Conservation (phyloP, 108 stramenopile species). For the Pinguiococcus pyrenoidosus region DNA sequence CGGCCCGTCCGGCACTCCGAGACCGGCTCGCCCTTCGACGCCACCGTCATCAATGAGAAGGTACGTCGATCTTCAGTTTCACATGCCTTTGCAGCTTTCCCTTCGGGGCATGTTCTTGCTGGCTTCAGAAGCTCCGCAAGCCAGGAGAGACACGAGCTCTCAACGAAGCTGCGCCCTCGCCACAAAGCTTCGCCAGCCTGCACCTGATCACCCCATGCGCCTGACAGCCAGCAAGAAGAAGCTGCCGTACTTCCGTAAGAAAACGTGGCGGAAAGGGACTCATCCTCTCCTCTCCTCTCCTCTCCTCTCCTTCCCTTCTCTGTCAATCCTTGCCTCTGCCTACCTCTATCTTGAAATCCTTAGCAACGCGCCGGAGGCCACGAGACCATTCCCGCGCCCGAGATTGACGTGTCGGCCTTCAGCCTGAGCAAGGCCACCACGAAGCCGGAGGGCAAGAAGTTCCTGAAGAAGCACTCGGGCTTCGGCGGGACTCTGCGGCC, state of each 20-base stretch:
- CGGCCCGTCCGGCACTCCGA: too few relatives aligned
- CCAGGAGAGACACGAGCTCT: not conserved
- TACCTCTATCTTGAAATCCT: not conserved
- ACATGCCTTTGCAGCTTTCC: not conserved
- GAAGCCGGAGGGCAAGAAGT: constrained; percentile 35
- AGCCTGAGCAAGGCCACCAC: constrained; percentile 44
- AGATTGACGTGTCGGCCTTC: constrained; percentile 51
- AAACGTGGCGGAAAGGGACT: too few relatives aligned
- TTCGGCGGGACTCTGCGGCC: constrained; percentile 42
- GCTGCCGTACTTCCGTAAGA: too few relatives aligned
- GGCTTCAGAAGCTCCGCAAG: not conserved
- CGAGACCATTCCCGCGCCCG: constrained; percentile 42
- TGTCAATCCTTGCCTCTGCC: too few relatives aligned
- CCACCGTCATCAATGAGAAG: constrained; percentile 11
- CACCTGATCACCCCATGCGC: not conserved
- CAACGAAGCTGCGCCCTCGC: too few relatives aligned
- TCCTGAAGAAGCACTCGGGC: constrained; percentile 49
- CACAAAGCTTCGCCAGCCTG: not conserved
- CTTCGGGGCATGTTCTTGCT: not conserved
- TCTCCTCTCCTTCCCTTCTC: too few relatives aligned
- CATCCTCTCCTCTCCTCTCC: too few relatives aligned
- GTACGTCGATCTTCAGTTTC: too few relatives aligned
- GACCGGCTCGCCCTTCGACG: constrained; percentile 24
- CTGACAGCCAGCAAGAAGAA: too few relatives aligned
- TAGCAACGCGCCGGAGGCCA: constrained; percentile 57